Evolutionary conservation across 1,139 yeast species (phyloP), one percentile per base, ranked within the genome.

Genomic region (Nakaseomyces bracarensis): DNA sequence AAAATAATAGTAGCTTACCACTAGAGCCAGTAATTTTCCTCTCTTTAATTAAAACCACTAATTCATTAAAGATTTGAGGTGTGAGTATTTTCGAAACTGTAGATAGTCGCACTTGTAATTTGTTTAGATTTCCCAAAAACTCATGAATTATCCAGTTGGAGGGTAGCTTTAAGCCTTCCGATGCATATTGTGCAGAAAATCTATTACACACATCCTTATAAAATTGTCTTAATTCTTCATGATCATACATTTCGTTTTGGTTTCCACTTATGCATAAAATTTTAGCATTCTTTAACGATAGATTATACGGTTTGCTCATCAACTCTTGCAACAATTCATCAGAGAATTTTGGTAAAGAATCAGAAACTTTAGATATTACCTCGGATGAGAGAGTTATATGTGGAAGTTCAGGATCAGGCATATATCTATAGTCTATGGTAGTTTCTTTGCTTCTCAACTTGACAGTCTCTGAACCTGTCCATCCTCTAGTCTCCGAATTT

Each of bases 351-450:
- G 93, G 91, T 42, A 87, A 58, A 0, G 49, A 44, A 0, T 55
- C 43, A 14, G 53, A 51, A 0, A 86, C 63, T 1, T 63, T 53
- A 0, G 61, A 58, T 0, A 71, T 50, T 2, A 76, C 58, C 4
- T 69, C 69, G 0, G 60, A 49, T 35, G 74, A 67, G 9, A 91
- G 60, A 2, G 44, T 19, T 3, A 89, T 65, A 0, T 66, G 64
- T 0, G 93, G 87, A 19, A 91, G 65, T 58, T 93, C 98, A 1
- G 95, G 84, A 57, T 91, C 98, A 0, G 97, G 96, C 71, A 91
- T 82, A 58, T 87, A 91, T 54, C 97, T 69, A 61, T 91, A 91
- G 60, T 91, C 98, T 5, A 84, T 74, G 0, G 86, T 75, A 39
- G 77, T 76, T 59, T 89, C 97, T 55, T 93, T 91, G 3, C 75